A percentile compares a stretch with the other conserved stretches of the same genome.
Evolutionary conservation across 73 alveolate genomes (phyloP).

Genomic region (Durusdinium trenchii): DNA sequence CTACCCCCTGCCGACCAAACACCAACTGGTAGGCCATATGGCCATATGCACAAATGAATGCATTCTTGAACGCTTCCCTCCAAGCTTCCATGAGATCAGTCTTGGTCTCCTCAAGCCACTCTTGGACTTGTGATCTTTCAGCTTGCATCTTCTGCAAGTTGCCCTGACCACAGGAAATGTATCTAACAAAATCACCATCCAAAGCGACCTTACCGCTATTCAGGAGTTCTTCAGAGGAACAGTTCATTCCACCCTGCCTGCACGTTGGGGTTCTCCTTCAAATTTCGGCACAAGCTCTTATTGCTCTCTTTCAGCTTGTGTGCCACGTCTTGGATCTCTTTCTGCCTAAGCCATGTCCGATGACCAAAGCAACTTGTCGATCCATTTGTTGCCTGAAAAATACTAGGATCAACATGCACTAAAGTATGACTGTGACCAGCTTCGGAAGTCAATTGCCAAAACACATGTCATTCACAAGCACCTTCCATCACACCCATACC

Average conservation of each 20-base stretch:
- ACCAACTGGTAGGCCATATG: no score
- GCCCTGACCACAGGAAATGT: constrained; percentile 39
- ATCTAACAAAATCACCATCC: not conserved
- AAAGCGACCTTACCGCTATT: not conserved
- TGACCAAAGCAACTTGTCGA: not conserved
- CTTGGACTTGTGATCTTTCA: constrained; percentile 78
- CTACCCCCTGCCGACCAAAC: no score
- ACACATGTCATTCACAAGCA: no score
- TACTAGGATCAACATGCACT: not conserved
- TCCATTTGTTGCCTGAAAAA: not conserved
- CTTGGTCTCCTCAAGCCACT: constrained; percentile 93
- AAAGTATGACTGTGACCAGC: not conserved
- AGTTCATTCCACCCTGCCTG: constrained; percentile 34
- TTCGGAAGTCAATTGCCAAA: not conserved
- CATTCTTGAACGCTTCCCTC: not conserved
- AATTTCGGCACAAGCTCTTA: constrained; percentile 80
- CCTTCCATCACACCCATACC: no score
- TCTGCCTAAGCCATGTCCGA: not conserved
- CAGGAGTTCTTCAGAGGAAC: not conserved
- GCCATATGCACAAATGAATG: no score
- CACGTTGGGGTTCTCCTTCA: constrained; percentile 94
- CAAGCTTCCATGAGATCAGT: constrained; percentile 53
- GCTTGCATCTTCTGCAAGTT: constrained; percentile 91
- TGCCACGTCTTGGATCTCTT: constrained; percentile 91
- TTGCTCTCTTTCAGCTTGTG: constrained; percentile 95